Percentiles rank a stretch among this genome's conserved stretches.
These are phyloP conservation scores for Gossypium bickii DNA, from an alignment of 345 rosid species.

Conservation along the genomic window DNA sequence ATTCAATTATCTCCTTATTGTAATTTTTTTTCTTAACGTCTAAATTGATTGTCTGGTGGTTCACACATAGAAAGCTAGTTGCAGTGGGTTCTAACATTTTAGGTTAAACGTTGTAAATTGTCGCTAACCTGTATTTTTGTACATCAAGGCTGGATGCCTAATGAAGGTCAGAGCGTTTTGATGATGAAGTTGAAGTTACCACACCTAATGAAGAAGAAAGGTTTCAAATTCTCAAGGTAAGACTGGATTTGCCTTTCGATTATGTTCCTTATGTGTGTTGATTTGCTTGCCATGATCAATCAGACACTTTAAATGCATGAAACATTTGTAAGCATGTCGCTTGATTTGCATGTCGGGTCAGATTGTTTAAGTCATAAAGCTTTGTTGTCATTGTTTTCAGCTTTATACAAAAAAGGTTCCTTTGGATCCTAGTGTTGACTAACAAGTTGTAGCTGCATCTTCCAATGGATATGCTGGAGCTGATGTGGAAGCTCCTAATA, in stretches of 20 bases:
- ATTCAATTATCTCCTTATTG: not conserved
- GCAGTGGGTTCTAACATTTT: not conserved
- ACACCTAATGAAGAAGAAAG: slow-evolving; percentile 81
- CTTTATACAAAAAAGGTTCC: slow-evolving; percentile 66
- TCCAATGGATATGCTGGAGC: slow-evolving; percentile 95
- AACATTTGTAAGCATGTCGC: not conserved
- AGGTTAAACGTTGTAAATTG: not conserved
- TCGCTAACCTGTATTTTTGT: not conserved
- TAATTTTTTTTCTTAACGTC: not conserved
- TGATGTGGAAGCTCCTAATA: slow-evolving; percentile 76
- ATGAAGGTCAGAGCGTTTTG: slow-evolving; percentile 67
- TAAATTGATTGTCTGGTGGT: not conserved
- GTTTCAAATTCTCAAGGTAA: slow-evolving; percentile 69
- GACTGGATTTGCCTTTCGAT: not conserved
- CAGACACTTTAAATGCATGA: not conserved
- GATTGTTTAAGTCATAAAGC: slow-evolving; percentile 3
- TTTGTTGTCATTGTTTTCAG: slow-evolving; percentile 32
- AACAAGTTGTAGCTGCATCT: slow-evolving; percentile 63
- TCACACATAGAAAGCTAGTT: not conserved
- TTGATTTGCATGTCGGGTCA: not conserved
- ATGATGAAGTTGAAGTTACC: slow-evolving; percentile 80
- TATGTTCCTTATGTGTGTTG: not conserved
- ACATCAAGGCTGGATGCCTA: slow-evolving; percentile 62
- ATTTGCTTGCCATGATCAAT: not conserved
- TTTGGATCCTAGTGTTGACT: slow-evolving; percentile 50